These are phyloP conservation scores for Trichoderma breve DNA, from an alignment of 2,329 filamentous ascomycete genomes.

Conservation along the genomic window DNA sequence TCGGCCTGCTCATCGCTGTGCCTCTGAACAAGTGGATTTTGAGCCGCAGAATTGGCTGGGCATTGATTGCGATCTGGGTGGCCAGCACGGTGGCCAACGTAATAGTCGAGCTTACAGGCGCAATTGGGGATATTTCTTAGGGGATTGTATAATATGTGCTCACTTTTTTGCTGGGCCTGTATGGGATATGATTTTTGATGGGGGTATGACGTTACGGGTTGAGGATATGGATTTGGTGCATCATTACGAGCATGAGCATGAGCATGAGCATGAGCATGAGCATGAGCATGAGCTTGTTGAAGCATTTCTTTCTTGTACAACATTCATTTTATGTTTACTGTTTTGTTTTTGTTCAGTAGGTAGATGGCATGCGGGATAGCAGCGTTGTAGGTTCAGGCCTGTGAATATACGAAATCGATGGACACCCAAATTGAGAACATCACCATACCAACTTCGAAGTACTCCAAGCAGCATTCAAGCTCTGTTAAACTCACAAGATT, in stretches of 20 bases:
- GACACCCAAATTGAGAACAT: background rate
- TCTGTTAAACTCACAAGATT: background rate
- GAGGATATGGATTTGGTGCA: background rate
- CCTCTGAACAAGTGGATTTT: conserved; percentile 85
- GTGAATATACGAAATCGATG: background rate
- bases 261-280: background rate
- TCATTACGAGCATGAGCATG: background rate
- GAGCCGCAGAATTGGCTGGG: conserved; percentile 77
- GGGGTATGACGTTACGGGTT: background rate
- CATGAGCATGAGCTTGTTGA: background rate
- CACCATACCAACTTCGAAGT: background rate
- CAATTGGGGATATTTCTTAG: conserved; percentile 38
- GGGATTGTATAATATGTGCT: background rate
- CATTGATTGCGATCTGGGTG: conserved; percentile 75
- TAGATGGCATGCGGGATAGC: background rate
- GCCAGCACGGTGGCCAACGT: conserved; percentile 81
- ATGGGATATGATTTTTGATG: background rate
- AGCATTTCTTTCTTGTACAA: background rate
- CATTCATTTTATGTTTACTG: background rate
- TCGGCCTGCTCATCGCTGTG: conserved; percentile 75
- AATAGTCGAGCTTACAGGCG: conserved; percentile 68
- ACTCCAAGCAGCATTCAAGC: background rate
- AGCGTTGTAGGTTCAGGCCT: background rate
- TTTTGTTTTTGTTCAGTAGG: background rate
- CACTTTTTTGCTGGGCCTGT: background rate